Conservation (phyloP, 2,329 filamentous ascomycete species). For the Tympanopsis confertula region DNA sequence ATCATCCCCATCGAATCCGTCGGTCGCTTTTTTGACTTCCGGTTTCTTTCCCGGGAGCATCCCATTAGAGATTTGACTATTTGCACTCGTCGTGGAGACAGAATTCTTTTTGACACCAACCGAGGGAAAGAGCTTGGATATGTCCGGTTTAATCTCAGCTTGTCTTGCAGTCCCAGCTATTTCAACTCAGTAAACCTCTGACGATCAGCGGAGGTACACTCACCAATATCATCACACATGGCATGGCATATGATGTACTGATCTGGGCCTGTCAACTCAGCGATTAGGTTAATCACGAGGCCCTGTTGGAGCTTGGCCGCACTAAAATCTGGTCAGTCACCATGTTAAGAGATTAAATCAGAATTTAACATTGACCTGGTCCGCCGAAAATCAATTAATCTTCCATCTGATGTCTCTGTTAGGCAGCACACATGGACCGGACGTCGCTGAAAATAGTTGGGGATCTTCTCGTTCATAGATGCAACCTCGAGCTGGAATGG, state of each 20-base stretch:
- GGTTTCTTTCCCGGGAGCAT: no score
- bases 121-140: background rate
- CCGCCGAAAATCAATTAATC: conserved; percentile 44
- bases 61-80: no score
- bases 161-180: conserved; percentile 41
- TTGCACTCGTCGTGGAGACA: background rate
- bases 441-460: conserved; percentile 31
- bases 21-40: no score
- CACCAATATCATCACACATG: conserved; percentile 53
- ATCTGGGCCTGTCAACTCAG: conserved; percentile 26
- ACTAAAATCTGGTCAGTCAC: conserved; percentile 18
- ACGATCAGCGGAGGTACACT: conserved; percentile 3
- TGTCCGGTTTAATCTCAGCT: background rate
- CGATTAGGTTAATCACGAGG: conserved; percentile 34
- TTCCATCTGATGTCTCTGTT: conserved; percentile 46
- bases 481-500: conserved; percentile 45
- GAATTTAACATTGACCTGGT: conserved; percentile 26
- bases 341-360: conserved; percentile 5
- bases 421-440: conserved; percentile 44
- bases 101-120: background rate
- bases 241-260: conserved; percentile 42
- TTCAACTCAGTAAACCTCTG: conserved; percentile 6
- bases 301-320: conserved; percentile 37
- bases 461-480: conserved; percentile 44
- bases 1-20: background rate